Base-by-base conservation (phyloP, 768 basidiomycete genomes). In the Leccinum rimulosum region DNA sequence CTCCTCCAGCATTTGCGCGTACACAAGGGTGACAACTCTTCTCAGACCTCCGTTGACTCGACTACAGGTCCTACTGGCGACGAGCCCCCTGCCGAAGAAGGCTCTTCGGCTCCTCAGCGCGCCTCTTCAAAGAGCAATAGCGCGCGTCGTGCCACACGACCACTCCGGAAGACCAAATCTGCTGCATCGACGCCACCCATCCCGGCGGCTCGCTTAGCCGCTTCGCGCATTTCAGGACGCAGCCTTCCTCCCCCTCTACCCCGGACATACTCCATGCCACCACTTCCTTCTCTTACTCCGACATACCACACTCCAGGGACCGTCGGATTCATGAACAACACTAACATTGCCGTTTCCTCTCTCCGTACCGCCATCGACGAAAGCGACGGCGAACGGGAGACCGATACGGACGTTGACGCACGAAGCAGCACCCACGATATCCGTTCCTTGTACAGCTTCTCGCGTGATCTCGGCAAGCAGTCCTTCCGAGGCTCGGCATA, bases 1-100 rank as follows among this genome's bases (percentile, higher is more conserved):
- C 81, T 92, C 35, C 79, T 88, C 50, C 90, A 92, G 72, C 90
- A 92, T 66, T 74, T 87, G 70, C 85, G 86, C 65, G 86, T 90
- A 17, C 89, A 91, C 73, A 80, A 81, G 59, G 73, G 73, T 45
- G 72, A 73, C 56, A 73, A 52, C 52, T 73, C 72, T 50, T 73
- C 72, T 27, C 72, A 73, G 61, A 73, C 72, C 0, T 73, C 72
- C 19, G 51, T 70, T 35, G 72, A 73, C 58, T 73, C 72, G 27
- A 56, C 62, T 3, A 36, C 68, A 38, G 70, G 70, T 33, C 63
- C 55, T 30, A 48, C 68, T 8, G 62, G 63, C 31, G 73, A 74
- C 25, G 73, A 73, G 33, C 56, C 55, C 5, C 17, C 57, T 2
- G 56, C 51, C 17, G 70, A 66, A 45, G 65, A 70, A 14, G 30